Conservation (phyloP, 2,329 filamentous ascomycete genomes). For the Paramyrothecium sp. region DNA sequence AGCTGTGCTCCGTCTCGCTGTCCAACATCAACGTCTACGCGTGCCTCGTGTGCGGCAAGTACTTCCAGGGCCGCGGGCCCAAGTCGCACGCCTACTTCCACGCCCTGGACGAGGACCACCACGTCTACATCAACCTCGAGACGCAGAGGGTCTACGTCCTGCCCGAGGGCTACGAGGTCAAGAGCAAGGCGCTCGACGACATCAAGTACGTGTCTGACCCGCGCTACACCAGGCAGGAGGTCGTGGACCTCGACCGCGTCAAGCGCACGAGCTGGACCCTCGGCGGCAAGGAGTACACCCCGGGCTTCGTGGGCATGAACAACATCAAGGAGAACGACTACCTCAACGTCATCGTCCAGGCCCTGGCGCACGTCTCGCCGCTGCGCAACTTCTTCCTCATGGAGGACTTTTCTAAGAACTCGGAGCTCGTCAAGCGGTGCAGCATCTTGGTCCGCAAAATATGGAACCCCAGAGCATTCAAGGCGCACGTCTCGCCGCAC, state of each 20-base stretch:
- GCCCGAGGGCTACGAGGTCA: constrained; percentile 95
- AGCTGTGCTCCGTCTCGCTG: constrained; percentile 91
- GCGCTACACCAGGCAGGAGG: constrained; percentile 76
- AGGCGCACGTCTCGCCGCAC: constrained; percentile 94
- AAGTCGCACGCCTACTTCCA: constrained; percentile 98
- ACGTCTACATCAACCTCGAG: constrained; percentile 98
- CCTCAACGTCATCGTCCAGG: constrained; percentile 91
- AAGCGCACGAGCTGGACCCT: constrained; percentile 70
- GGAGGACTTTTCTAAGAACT: constrained; percentile 68
- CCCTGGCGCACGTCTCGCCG: constrained; percentile 84
- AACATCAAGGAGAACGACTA: constrained; percentile 99
- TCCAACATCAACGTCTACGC: constrained; percentile 99
- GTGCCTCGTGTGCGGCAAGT: constrained; percentile 95
- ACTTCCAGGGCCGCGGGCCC: constrained; percentile 89
- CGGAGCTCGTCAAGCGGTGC: constrained; percentile 85
- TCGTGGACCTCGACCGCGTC: constrained; percentile 72
- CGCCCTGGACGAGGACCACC: constrained; percentile 89
- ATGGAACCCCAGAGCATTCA: constrained; percentile 97
- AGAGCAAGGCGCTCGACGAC: constrained; percentile 90
- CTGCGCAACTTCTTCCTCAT: constrained; percentile 90
- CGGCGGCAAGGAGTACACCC: constrained; percentile 79
- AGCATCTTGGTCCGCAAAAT: constrained; percentile 92
- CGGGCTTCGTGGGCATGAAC: constrained; percentile 97
- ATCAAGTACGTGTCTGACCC: constrained; percentile 98
- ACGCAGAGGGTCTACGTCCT: constrained; percentile 88